Evolutionary conservation across 805 yeast genomes (phyloP).

Genomic region (Schizosaccharomyces japonicus): DNA sequence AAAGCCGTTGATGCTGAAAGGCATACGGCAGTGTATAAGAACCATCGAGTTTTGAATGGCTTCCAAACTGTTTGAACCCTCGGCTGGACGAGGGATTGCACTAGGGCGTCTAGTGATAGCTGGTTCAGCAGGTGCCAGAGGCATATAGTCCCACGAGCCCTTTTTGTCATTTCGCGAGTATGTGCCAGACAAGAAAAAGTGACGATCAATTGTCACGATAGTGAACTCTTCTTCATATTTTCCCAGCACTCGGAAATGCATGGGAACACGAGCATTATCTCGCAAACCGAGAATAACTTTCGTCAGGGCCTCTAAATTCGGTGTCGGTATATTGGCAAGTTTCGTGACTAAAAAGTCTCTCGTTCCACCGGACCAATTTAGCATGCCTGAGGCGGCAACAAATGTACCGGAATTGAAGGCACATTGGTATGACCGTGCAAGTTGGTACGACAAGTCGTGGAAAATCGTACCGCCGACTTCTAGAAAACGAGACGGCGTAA

Average conservation of each 20-base stretch:
- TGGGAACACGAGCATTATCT: constrained; percentile 38
- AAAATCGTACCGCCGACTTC: constrained; percentile 72
- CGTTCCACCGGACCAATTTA: constrained; percentile 59
- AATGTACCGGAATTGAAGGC: constrained; percentile 10
- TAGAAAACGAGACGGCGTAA: constrained; percentile 62
- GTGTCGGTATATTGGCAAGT: constrained; percentile 50
- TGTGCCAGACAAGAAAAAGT: constrained; percentile 9
- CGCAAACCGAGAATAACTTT: constrained; percentile 59
- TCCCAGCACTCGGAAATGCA: constrained; percentile 9
- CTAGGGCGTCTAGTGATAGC: not conserved
- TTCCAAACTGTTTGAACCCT: constrained; percentile 3
- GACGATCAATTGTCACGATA: constrained; percentile 10
- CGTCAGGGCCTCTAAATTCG: constrained; percentile 47
- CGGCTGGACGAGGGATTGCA: not conserved
- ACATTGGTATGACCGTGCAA: constrained; percentile 40
- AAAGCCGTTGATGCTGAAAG: constrained; percentile 10
- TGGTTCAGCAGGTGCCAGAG: constrained; percentile 4
- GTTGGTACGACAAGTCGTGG: constrained; percentile 65
- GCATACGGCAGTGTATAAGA: constrained; percentile 9
- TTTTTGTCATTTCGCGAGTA: constrained; percentile 8
- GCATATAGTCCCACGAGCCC: constrained; percentile 10
- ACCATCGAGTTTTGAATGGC: constrained; percentile 8
- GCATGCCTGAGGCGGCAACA: constrained; percentile 55
- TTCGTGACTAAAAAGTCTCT: constrained; percentile 38
- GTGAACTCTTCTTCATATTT: constrained; percentile 7